Base-by-base conservation (phyloP, 179 eudicot species). In the Nepenthes alata region DNA sequence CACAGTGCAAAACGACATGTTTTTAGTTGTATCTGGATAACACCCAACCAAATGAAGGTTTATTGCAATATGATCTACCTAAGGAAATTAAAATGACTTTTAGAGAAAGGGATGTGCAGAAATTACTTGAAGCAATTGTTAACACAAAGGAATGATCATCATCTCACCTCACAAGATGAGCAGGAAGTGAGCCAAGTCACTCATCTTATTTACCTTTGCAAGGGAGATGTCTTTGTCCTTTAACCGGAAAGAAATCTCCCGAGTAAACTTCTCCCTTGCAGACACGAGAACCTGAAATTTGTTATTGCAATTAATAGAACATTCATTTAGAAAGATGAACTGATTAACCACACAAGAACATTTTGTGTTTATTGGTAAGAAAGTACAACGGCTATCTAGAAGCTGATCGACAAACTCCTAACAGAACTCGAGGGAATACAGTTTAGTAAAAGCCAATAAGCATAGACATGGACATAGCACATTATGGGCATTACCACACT, bases 221-320 rank as follows among this genome's bases (percentile, higher is more conserved):
- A 88, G 89, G 74, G 97, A 91, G 80, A 91, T 85, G 71, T 91
- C 86, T 72, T 85, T 84, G 77, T 91, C 97, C 71, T 78, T 84
- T 51, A 87, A 82, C 76, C 81, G 80, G 79, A 91, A 82, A 71
- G 94, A 85, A 60, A 91, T 88, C 79, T 88, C 96, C 72, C 57
- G 75, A 58, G 83, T 85, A 60, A 88, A 91, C 67, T 84, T 91
- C 63, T 82, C 82, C 77, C 97, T 84, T 49, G 97, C 97, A 73
- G 74, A 75, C 81, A 79, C 69, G 61, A 80, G 76, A 58, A 81
- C 88, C 97, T 88, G 82, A 47, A 62, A 55, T 62, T 67, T n/a
- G 66, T 41, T 41, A 4, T 41, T 41, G 25, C 0, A 41, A 41
- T 41, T 4, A 41, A 4, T 4, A 41, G 8, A 41, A 41, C 1